A percentile compares a stretch with the other conserved stretches of the same genome.
Evolutionary conservation across 805 yeast species (phyloP).

Genomic region (Lipomyces orientalis): DNA sequence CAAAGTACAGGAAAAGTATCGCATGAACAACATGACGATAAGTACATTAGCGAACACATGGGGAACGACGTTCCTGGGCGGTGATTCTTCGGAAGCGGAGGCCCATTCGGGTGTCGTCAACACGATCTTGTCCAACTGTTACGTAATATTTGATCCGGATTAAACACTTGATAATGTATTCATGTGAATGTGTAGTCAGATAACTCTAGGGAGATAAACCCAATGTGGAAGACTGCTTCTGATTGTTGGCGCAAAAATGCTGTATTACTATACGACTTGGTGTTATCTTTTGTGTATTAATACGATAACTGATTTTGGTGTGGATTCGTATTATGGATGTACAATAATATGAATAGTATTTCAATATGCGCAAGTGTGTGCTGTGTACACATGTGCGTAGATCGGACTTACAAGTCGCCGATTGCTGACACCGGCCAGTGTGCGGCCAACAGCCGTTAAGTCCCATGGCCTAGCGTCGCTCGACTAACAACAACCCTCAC

Average conservation of each 20-base stretch:
- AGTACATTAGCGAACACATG: constrained; percentile 86
- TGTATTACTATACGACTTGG: background rate
- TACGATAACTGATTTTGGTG: background rate
- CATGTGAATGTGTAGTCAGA: background rate
- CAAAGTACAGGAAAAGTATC: constrained; percentile 67
- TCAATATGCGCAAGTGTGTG: too few species aligned
- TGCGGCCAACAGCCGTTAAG: too few species aligned
- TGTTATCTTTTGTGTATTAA: background rate
- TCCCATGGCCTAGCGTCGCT: background rate
- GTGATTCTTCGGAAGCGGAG: constrained; percentile 70
- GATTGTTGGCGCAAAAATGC: background rate
- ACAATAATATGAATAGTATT: background rate
- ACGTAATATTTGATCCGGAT: constrained; percentile 76
- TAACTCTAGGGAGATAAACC: background rate
- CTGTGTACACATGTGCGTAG: too few species aligned
- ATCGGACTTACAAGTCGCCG: too few species aligned
- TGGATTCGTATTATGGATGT: constrained; percentile 1
- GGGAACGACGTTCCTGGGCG: constrained; percentile 87
- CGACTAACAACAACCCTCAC: background rate
- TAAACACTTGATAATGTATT: background rate
- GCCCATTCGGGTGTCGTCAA: constrained; percentile 80
- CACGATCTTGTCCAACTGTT: constrained; percentile 81
- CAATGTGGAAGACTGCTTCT: background rate
- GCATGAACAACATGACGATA: constrained; percentile 77
- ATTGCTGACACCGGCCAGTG: too few species aligned